Conservation (phyloP, 441 rosid genomes). For the Bruguiera hainesii region DNA sequence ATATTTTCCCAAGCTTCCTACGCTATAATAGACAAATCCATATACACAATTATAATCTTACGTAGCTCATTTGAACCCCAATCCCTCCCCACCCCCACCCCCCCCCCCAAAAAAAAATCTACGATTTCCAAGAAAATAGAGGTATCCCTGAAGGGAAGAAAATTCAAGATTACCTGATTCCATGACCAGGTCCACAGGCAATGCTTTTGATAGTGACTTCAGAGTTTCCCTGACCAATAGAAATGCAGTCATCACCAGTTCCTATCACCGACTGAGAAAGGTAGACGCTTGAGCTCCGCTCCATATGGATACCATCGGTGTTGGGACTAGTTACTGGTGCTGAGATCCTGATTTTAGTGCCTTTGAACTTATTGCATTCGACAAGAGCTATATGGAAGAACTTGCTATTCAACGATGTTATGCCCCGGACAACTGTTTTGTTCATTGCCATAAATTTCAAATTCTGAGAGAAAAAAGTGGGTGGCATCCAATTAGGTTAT, state of each 20-base stretch:
- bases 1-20: constrained; percentile 15
- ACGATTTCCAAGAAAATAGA: not conserved
- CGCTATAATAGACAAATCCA: not conserved
- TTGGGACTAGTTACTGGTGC: constrained; percentile 39
- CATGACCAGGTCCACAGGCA: not conserved
- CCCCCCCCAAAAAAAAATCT: too few species aligned
- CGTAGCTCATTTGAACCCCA: too few species aligned
- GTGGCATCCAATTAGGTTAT: not conserved
- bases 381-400: constrained; percentile 60
- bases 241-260: constrained; percentile 49
- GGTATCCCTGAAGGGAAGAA: too few species aligned
- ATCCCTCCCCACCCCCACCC: too few species aligned
- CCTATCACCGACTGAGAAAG: not conserved
- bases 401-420: constrained; percentile 57
- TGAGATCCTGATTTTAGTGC: constrained; percentile 37
- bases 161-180: not conserved
- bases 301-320: constrained; percentile 57
- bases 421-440: constrained; percentile 36
- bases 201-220: not conserved
- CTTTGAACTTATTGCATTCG: constrained; percentile 47
- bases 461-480: constrained; percentile 30
- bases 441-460: constrained; percentile 46
- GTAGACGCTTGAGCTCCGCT: constrained; percentile 18
- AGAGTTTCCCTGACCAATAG: constrained; percentile 38
- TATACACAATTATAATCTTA: too few species aligned